phyloP scores from a whole-genome alignment of 2,329 filamentous ascomycete species.

The Talaromyces sp. region DNA sequence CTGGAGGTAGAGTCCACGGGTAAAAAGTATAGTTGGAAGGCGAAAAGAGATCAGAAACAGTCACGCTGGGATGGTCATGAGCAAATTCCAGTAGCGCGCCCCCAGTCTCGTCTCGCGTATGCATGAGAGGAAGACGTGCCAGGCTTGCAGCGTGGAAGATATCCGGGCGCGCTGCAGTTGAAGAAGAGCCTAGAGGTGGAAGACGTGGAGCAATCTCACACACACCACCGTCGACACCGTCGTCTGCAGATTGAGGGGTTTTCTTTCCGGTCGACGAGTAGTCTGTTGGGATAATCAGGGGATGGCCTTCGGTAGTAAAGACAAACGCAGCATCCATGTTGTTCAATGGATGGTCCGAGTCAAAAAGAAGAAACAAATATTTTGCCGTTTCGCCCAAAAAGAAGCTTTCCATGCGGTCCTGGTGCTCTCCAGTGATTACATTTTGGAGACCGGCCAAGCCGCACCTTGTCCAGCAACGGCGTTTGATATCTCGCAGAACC shows the following conservation, averaged over 20 bases:
- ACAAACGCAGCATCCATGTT: constrained; percentile 81
- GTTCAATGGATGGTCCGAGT: constrained; percentile 80
- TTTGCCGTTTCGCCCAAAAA: constrained; percentile 95
- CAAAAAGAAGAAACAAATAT: constrained; percentile 89
- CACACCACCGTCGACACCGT: constrained; percentile 37
- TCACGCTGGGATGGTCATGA: constrained; percentile 51
- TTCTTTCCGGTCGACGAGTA: constrained; percentile 16
- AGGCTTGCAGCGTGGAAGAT: constrained; percentile 86
- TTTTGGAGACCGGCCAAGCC: constrained; percentile 90
- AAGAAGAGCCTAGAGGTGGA: constrained; percentile 68
- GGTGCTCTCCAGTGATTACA: constrained; percentile 76
- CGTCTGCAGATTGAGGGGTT: constrained; percentile 7
- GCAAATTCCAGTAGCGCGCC: constrained; percentile 53
- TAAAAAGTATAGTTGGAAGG: constrained; percentile 79
- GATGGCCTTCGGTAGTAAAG: constrained; percentile 94
- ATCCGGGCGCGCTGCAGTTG: constrained; percentile 72
- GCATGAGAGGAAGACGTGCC: constrained; percentile 73
- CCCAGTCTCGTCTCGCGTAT: constrained; percentile 54
- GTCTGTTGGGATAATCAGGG: constrained; percentile 70
- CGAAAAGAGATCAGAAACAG: constrained; percentile 51
- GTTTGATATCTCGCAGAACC: constrained; percentile 81
- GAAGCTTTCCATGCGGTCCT: constrained; percentile 97
- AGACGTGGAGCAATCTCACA: constrained; percentile 62
- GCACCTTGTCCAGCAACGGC: constrained; percentile 83
- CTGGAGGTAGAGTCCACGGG: constrained; percentile 83